Base-by-base conservation (phyloP, 108 stramenopile species). In the Skeletonema menzelii region DNA sequence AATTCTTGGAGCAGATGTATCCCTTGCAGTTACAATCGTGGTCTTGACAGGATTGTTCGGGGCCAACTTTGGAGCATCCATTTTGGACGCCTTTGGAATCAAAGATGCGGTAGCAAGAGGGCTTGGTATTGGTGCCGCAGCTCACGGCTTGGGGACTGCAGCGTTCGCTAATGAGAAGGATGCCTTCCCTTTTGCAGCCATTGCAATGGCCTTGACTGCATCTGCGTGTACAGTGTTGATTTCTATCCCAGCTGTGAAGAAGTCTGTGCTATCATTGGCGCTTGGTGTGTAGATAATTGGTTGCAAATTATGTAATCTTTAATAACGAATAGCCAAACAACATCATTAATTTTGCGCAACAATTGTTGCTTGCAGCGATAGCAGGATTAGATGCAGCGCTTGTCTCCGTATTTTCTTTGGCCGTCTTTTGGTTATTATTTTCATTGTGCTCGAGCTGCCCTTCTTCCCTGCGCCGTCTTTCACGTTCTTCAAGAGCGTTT, bases 121-220 rank as follows among this genome's bases (percentile, higher is more conserved):
- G 19, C 68, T 97, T 15, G 91, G 93, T 2, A 93, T 96, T 42
- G 97, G 97, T 13, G 90, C 91, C 19, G 90, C 94, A 12, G 94
- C 94, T n/a, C 97, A 96, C 69, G 95, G 95, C 3, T 68, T 97
- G 22, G 97, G 97, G 17, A 95, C 95, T 1, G 97, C 95, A 20
- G 91, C 91, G 8, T 85, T 97, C 72, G 87, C 88, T 26, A 87
- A 91, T 46, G 97, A 97, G 79, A 82, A 92, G 60, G 94, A 94
- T 49, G 94, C 97, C 8, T 96, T 97, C 69, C 94, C 97, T 0
- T 96, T 97, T 65, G 87, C 95, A 17, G 97, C 95, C 10, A 94
- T 97, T 67, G 78, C 86, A 40, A 95, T 97, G 95, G 95, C 94
- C 24, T 66, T 93, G 69, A 93, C 92, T 11, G 92, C 88, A 31